phyloP scores from a whole-genome alignment of 2,329 filamentous ascomycete species.

The Aspergillus ustus region DNA sequence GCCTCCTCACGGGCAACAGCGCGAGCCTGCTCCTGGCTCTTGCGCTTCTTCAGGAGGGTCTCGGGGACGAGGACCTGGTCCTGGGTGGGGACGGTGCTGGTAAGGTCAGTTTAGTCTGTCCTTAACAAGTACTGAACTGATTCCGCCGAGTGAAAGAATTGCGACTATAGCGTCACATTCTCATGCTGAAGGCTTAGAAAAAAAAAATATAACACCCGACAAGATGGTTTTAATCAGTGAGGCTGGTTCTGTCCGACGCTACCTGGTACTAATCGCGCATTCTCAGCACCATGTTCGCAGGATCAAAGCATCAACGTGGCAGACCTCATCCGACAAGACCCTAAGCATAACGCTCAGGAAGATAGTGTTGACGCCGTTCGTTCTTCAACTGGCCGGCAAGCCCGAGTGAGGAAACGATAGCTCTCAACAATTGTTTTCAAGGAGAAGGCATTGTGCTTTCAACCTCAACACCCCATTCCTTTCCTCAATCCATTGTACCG shows the following conservation, averaged over 20 bases:
- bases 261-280: conserved; percentile 32
- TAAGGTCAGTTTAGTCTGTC: conserved; percentile 78
- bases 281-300: conserved; percentile 35
- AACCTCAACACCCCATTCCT: conserved; percentile 76
- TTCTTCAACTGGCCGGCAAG: conserved; percentile 20
- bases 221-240: conserved; percentile 80
- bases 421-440: conserved; percentile 74
- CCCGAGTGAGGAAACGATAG: conserved; percentile 33
- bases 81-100: conserved; percentile 87
- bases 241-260: conserved; percentile 39
- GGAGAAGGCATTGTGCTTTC: conserved; percentile 70
- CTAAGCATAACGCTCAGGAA: conserved; percentile 58
- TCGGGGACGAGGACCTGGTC: conserved; percentile 97
- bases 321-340: conserved; percentile 80
- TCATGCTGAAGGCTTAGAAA: conserved; percentile 66
- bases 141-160: conserved; percentile 85
- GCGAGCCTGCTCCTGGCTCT: conserved; percentile 99
- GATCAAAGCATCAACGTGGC: conserved; percentile 27
- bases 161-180: conserved; percentile 91
- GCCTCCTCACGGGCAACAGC: conserved; percentile 80
- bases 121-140: conserved; percentile 66
- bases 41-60: conserved; percentile 99
- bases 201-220: conserved; percentile 72
- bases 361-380: conserved; percentile 54
- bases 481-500: conserved; percentile 61